Base-by-base conservation (phyloP, 2,329 filamentous ascomycete genomes). In the Hansfordia pulvinata region DNA sequence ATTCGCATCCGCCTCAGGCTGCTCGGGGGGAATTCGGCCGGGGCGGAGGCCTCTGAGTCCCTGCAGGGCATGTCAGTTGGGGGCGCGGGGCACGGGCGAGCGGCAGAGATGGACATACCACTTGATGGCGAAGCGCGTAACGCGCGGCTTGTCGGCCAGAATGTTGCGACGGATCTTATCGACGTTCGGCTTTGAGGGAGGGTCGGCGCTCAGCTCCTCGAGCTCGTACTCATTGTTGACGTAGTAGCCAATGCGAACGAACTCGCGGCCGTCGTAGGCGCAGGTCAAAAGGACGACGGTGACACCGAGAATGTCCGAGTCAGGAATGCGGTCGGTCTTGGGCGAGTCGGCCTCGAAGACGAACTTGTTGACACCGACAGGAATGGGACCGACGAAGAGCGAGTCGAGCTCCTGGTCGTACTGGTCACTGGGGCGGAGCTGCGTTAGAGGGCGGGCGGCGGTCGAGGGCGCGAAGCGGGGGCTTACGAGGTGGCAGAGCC, bases 191-290 rank as follows among this genome's bases (percentile, higher is more conserved):
- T 93, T 93, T 31, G 84, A 68, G 6, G 90, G 90, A 8, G 90
- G 90, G 43, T 96, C 86, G 25, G 78, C 75, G 42, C 74, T 79
- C 36, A 98, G 69, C 52, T 93, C 83, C 44, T 92, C 84, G 15
- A 81, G 80, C 42, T 93, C 84, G 54, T 98, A 98, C 55, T 98
- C 92, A 46, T 98, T 98, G 67, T 96, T 98, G 46, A 98, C 90
- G 43, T 98, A 98, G 69, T 98, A 98, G 35, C 90, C 90, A 21
- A 98, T 88, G 39, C 90, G 85, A 20, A 98, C 85, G 45, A 98
- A 98, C 54, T 98, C 90, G 47, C 90, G 76, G 28, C 81, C 80
- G 46, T 98, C 90, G 58, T 98, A 98, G 53, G 84, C 81, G 58
- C 90, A 96, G 31, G 85, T 93, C 39, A 98, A 70, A 30, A 98